Evolutionary conservation across 805 yeast species (phyloP), one percentile per base, ranked within the genome.

Genomic region (Kockiozyma suomiensis): DNA sequence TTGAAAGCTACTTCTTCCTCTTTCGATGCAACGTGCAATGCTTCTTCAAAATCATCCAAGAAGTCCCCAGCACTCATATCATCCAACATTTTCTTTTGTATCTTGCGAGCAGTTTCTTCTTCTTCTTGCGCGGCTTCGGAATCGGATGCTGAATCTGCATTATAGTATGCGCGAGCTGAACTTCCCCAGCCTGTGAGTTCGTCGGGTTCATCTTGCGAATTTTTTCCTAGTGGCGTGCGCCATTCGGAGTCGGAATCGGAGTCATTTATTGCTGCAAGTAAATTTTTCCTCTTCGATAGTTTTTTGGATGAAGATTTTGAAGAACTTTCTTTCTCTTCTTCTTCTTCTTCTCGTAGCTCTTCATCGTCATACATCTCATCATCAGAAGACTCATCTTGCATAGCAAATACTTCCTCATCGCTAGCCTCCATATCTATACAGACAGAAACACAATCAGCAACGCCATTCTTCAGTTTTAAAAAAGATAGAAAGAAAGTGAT

Each of bases 61-160:
- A 80, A 86, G 72, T 87, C 94, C 28, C 81, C 88, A 81, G 87
- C 85, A 49, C 84, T 83, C 67, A 92, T 78, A 47, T 87, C 96
- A 66, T 84, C 84, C 59, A 90, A 75, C 72, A 91, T 91, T 66
- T 82, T 81, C 76, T 87, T 88, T 75, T 92, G 97, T 66, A 90
- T 85, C 70, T 90, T 84, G 50, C 89, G 70, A 0, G 98, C 98
- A 74, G 94, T 97, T 68, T 84, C 85, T 59, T 93, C 94, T 75
- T 91, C 85, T 63, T 83, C 85, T 63, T 83, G 85, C 4, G 90
- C 88, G 33, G 84, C 85, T 55, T 85, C 96, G 33, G 86, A 93
- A 65, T 88, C 96, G 73, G 80, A 89, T 66, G 75, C 83, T 8
- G 59, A 62, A 28, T 66, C 68, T 3, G 68, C 69, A 43, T 66